Base-by-base conservation (phyloP, 106 monocot species). In the Triglochin maritima region DNA sequence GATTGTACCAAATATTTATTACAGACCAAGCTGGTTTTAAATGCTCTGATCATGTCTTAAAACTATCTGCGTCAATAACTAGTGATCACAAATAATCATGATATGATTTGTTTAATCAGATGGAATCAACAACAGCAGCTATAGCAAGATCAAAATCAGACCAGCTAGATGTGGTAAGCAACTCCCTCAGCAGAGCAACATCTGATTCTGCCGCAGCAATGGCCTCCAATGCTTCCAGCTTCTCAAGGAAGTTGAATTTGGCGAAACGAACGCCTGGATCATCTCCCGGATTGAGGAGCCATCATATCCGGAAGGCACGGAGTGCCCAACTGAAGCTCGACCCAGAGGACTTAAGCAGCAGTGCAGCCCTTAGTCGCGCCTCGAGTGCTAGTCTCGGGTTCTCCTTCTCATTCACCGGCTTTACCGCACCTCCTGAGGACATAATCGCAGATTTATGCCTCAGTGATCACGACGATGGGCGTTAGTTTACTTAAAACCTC, bases 381-480 rank as follows among this genome's bases (percentile, higher is more conserved):
- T 87, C 84, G 59, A 87, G 91, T 29, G 87, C 87, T 15, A 84
- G 91, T 66, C 63, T 91, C 43, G 84, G 87, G 41, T 91, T 91
- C 73, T 91, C 90, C 66, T 84, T 84, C 72, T 78, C 84, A 8
- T 91, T 87, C 69, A 91, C 90, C 3, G 90, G 90, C 9, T 87
- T 87, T 75, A 91, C 82, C 10, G 72, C 80, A 4, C 75, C 84
- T 44, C 84, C 82, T 49, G 86, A 84, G 57, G 83, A 83, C 46
- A 59, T 73, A 46, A 61, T 69, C 55, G 79, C 73, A 65, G 69
- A 78, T 29, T 15, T 54, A 2, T 64, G 49, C n/a, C 50, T 59
- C 16, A 77, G 84, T 62, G 81, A 79, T 50, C 80, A 91, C 44
- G 46, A 64, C 41, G 82, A 81, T 3, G 75, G 61, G 60, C 73